Conservation (phyloP, 2,329 filamentous ascomycete genomes). For the Ambrosiella cleistominuta region DNA sequence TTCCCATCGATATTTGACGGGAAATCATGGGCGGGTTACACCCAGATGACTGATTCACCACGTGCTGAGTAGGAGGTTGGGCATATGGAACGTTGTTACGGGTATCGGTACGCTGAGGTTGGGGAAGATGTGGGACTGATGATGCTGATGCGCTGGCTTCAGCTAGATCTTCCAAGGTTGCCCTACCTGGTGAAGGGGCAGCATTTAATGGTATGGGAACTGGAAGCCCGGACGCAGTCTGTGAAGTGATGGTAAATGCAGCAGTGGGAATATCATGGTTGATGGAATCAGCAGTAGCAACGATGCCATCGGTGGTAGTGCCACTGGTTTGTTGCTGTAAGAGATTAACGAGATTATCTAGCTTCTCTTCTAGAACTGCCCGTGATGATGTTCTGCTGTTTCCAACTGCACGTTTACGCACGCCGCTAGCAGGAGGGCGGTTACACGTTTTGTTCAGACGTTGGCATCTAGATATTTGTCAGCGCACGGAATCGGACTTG, state of each 20-base stretch:
- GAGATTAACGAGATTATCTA: constrained; percentile 18
- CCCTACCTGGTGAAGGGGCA: constrained; percentile 5
- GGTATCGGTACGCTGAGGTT: background rate
- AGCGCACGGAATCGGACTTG: background rate
- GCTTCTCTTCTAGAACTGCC: constrained; percentile 17
- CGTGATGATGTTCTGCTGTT: constrained; percentile 5
- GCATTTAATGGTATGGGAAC: background rate
- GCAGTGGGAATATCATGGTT: background rate
- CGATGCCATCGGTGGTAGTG: background rate
- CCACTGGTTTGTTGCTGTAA: constrained; percentile 15
- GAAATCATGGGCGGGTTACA: background rate
- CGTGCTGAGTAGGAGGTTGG: background rate
- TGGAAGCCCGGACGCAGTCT: background rate
- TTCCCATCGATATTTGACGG: background rate
- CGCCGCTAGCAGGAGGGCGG: constrained; percentile 13
- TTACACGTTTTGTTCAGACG: constrained; percentile 25
- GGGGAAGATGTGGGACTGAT: background rate
- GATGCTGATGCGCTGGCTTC: constrained; percentile 11
- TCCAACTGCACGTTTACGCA: constrained; percentile 5
- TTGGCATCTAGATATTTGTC: constrained; percentile 18
- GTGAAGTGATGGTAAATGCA: background rate
- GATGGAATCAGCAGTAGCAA: background rate
- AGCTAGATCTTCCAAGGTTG: constrained; percentile 10
- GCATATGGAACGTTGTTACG: background rate
- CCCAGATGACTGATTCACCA: background rate